Evolutionary conservation across 768 basidiomycete genomes (phyloP), one percentile per base, ranked within the genome.

Genomic region (Pleurotus pulmonarius): DNA sequence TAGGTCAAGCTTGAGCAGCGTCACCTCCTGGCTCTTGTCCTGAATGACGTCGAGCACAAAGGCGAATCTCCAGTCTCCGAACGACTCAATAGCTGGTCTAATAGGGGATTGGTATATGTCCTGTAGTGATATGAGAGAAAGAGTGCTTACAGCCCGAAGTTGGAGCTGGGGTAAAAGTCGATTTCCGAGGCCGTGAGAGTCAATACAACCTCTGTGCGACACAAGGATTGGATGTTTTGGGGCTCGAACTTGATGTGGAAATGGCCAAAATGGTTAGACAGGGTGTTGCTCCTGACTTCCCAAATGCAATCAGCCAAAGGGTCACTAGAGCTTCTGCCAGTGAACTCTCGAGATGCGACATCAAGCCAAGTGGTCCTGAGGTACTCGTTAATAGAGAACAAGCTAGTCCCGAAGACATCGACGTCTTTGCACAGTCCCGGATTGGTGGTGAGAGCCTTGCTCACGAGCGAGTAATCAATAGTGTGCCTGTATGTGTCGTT

Each of bases 401-500:
- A 34, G 38, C 51, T 49, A 20, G 58, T 46, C 20, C 59, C 62
- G 45, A 40, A 55, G 25, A 63, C 56, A 16, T 57, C 52, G 39
- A 58, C 45, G 41, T 57, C 56, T 48, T 52, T 40, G 39, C 48
- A 59, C 25, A 58, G 40, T 40, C 55, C 55, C 11, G 29, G 29
- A 11, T 55, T 49, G 13, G 29, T 15, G 13, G 57, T 47, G n/a
- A 56, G 47, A 41, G 49, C 57, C 46, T 37, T 44, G 25, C 55
- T 63, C 47, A 55, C 55, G 20, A 63, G 41, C 15, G 64, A 66
- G 40, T 63, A 65, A 51, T 66, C 59, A 56, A 66, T 62, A 15
- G 54, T 25, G 20, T 60, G 55, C 41, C 44, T 48, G 34, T 59
- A 48, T 18, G 55, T 24, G 44, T 61, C 55, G 38, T 58, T 47